Evolutionary conservation across 208 protist species (phyloP), one percentile per base, ranked within the genome.

Genomic region (Tritrichomonas foetus): DNA sequence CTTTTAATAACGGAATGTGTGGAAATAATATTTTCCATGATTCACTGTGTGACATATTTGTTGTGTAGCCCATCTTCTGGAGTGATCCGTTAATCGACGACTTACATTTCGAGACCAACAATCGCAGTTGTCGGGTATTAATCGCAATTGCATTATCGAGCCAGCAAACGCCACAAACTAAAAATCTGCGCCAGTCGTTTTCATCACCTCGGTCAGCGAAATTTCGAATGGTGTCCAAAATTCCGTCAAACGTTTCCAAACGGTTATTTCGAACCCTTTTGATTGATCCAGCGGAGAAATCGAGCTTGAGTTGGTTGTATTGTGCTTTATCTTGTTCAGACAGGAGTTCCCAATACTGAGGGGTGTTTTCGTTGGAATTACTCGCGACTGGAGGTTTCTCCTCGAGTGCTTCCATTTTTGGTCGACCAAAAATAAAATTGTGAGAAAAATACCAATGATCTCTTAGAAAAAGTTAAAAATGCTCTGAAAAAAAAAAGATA

Each of bases 31-130:
- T 36, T 47, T 78, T 78, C n/a, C 69, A 36, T 78, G 69, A 78
- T 78, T 78, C 69, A 14, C 33, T 47, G 22, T 78, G 69, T 47
- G 69, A 47, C 47, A 16, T 11, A 78, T 44, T 78, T 36, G 69
- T 78, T 9, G 36, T 47, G 22, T 78, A 78, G 22, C 69, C 36
- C 25, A 78, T 36, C 69, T 78, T 78, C 69, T 78, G 69, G 3
- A 78, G 47, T 47, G 69, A 78, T 78, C 69, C 69, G 33, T 78
- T 78, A 47, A 78, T 78, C 33, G 69, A 78, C 47, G 69, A 78
- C 22, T 78, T 78, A 47, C 69, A 78, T n/a, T 78, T 78, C 2
- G 69, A 78, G 20, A 78, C 47, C 3, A 78, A n/a, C 20, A 78
- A 78, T 78, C 69, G 39, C 9, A 78, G 22, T 78, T 78, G 69